These are phyloP conservation scores for Seiridium unicorne DNA, from an alignment of 2,329 filamentous ascomycete genomes.

Conservation along the genomic window DNA sequence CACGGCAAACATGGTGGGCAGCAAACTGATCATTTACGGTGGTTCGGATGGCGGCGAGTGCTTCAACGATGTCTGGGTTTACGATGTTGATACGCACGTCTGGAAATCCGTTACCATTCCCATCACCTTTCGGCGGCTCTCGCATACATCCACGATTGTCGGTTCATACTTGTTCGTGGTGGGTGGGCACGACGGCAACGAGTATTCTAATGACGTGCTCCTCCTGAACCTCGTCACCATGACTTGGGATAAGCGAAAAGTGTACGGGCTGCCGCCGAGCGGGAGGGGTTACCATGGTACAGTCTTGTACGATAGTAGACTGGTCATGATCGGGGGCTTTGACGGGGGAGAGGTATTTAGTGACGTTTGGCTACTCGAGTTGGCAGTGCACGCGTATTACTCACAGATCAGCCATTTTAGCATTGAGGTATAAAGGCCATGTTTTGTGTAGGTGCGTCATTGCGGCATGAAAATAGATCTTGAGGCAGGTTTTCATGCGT, in stretches of 20 bases:
- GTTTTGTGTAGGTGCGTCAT: background rate
- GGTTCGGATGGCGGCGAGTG: conserved; percentile 70
- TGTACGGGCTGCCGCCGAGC: conserved; percentile 62
- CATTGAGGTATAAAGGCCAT: conserved; percentile 51
- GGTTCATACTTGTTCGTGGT: conserved; percentile 70
- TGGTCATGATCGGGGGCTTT: conserved; percentile 66
- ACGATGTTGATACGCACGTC: conserved; percentile 60
- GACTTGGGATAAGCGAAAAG: conserved; percentile 67
- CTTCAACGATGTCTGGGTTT: conserved; percentile 73
- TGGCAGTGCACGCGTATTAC: conserved; percentile 70
- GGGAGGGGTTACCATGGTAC: conserved; percentile 67
- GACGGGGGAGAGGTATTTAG: conserved; percentile 67
- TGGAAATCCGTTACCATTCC: conserved; percentile 62
- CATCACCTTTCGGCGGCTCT: conserved; percentile 61
- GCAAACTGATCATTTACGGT: conserved; percentile 70
- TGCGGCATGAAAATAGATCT: background rate
- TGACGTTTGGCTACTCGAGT: conserved; percentile 65
- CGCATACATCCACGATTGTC: conserved; percentile 67
- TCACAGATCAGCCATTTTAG: conserved; percentile 72
- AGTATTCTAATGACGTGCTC: conserved; percentile 68
- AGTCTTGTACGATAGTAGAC: conserved; percentile 62
- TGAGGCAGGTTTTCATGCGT: background rate
- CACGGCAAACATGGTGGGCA: conserved; percentile 71
- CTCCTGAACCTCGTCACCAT: conserved; percentile 70
- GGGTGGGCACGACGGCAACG: conserved; percentile 67